Evolutionary conservation across 352 stramenopile genomes (phyloP), one percentile per base, ranked within the genome.

Genomic region (Phytophthora nicotianae): DNA sequence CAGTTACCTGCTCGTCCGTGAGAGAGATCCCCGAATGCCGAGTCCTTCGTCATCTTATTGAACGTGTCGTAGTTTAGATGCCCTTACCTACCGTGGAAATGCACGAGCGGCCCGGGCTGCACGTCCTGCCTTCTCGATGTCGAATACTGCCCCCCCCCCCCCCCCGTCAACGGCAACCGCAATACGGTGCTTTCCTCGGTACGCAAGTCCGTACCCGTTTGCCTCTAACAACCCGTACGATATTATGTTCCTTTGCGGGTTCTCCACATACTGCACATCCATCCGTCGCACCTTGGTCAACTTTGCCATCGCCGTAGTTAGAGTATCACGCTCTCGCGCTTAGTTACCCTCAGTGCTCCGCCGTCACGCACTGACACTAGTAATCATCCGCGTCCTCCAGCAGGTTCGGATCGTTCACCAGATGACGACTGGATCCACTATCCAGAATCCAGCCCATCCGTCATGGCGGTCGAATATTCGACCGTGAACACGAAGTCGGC

Each of bases 181-280:
- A 9, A 9, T 9, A 13, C 29, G 9, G 8, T 35, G 29, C 29
- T 35, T 35, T 35, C 4, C 29, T 35, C n/a, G n/a, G n/a, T n/a
- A n/a, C n/a, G n/a, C n/a, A n/a, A n/a, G n/a, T n/a, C n/a, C n/a
- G 37, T 43, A 62, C 0, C 51, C 50, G 33, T 62, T 68, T 19
- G 27, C 38, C 60, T 65, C 62, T 17, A 65, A n/a, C 40, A 56
- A 23, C 0, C 54, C 40, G 13, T 70, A 65, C 3, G 62, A 65
- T 3, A 58, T 65, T 0, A 65, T 53, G 55, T 65, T 70, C 26
- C 55, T 55, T 23, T 60, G 41, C 4, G 55, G 23, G 33, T 29
- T 55, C 35, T 50, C 17, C 3, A 48, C 48, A 38, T 53, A 53
- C 14, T 58, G 49, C 29, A 58, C 57, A 32, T 65, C 27, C 1